Evolutionary conservation across 202 grass and related monocot species (phyloP).

Genomic region (Schoenoplectus triqueter): DNA sequence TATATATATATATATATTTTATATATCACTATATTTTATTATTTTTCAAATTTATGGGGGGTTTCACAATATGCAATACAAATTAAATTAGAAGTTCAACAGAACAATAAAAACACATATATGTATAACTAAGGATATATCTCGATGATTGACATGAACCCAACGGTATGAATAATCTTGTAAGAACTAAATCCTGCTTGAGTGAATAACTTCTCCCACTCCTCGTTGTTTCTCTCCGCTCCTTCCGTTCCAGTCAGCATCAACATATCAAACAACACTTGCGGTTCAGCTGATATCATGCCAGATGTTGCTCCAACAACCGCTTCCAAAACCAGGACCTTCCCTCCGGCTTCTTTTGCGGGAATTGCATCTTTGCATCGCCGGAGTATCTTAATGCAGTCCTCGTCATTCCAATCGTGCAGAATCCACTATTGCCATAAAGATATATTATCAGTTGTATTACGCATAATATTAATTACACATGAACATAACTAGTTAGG

Average conservation of each 20-base stretch:
- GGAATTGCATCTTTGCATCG: constrained; percentile 40
- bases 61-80: too few species aligned
- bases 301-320: not conserved
- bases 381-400: constrained; percentile 50
- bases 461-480: too few species aligned
- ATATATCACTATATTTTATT: too few species aligned
- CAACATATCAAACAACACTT: not conserved
- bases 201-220: not conserved
- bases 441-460: not conserved
- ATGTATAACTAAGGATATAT: not conserved
- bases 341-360: not conserved
- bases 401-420: constrained; percentile 43
- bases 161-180: not conserved
- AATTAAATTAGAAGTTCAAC: too few species aligned
- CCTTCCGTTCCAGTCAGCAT: not conserved
- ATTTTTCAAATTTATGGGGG: too few species aligned
- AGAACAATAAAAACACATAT: too few species aligned
- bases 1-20: too few species aligned
- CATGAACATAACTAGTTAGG: too few species aligned
- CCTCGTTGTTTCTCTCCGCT: not conserved
- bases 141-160: not conserved
- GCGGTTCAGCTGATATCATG: not conserved
- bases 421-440: constrained; percentile 38
- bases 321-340: not conserved
- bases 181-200: constrained; percentile 5